A percentile compares a stretch with the other conserved stretches of the same genome.
Conservation (phyloP, 495 filamentous ascomycete genomes). For the Hyaloscypha bicolor region DNA sequence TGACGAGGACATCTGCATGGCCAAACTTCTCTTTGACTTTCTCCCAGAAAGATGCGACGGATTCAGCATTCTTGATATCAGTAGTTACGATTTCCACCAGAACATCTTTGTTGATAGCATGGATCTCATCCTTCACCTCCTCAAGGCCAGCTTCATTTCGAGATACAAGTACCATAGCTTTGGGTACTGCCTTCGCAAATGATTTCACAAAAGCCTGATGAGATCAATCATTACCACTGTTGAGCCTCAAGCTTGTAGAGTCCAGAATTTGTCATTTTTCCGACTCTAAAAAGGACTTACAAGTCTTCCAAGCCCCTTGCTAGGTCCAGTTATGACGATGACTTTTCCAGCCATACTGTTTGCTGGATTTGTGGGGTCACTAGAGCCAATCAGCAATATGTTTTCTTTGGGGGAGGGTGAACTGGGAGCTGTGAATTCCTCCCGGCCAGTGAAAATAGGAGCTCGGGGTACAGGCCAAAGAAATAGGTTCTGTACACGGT, state of each 20-base stretch:
- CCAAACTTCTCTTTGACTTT: slow-evolving; percentile 42
- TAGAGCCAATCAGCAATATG: no score
- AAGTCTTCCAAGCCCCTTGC: slow-evolving; percentile 44
- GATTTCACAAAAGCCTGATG: slow-evolving; percentile 36
- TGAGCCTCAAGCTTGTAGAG: not conserved
- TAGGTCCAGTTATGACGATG: slow-evolving; percentile 48
- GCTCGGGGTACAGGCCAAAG: no score
- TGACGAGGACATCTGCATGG: slow-evolving; percentile 46
- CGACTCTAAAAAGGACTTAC: not conserved
- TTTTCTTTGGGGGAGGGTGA: no score
- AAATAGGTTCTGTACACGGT: slow-evolving; percentile 28
- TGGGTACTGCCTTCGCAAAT: slow-evolving; percentile 43
- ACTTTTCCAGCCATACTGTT: slow-evolving; percentile 44
- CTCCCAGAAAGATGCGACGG: slow-evolving; percentile 39
- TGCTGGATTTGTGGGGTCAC: slow-evolving; percentile 37
- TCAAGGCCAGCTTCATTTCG: slow-evolving; percentile 37
- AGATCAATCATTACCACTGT: not conserved
- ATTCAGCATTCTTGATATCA: slow-evolving; percentile 37
- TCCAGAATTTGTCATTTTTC: not conserved
- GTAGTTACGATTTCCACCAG: slow-evolving; percentile 34
- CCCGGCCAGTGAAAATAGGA: no score
- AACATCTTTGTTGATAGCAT: slow-evolving; percentile 33
- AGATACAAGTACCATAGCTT: slow-evolving; percentile 45
- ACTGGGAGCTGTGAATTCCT: no score
- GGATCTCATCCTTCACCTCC: slow-evolving; percentile 35